A percentile compares a stretch with the other conserved stretches of the same genome.
These are phyloP conservation scores for Nicotiana noctiflora DNA, from an alignment of 257 asterid species.

Conservation along the genomic window DNA sequence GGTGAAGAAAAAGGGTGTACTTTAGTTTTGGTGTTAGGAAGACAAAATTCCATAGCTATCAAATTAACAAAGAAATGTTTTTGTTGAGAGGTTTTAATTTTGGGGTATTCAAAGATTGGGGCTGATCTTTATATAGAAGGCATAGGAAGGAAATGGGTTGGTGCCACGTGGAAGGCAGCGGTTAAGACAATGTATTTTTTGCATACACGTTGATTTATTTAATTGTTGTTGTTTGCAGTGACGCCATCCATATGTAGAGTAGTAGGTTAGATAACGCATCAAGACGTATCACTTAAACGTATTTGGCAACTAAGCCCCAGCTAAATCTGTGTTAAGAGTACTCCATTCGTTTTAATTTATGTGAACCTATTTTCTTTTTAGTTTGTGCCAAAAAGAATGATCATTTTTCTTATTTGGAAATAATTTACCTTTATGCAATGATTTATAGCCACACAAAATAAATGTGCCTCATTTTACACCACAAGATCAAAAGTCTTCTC, in stretches of 20 bases:
- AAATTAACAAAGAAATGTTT: too few species aligned
- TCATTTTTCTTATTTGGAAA: too few species aligned
- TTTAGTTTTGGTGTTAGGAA: constrained; percentile 4
- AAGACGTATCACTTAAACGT: neutral
- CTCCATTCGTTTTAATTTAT: too few species aligned
- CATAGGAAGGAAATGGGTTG: neutral
- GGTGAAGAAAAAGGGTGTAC: neutral
- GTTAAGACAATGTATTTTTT: neutral
- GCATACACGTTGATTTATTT: neutral
- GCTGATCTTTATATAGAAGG: neutral
- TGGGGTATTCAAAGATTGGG: neutral
- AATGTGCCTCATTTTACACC: too few species aligned
- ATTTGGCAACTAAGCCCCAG: too few species aligned
- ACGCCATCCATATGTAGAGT: neutral
- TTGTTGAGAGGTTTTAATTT: neutral
- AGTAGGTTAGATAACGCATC: neutral
- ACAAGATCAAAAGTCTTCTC: too few species aligned
- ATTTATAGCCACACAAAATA: too few species aligned
- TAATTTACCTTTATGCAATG: too few species aligned
- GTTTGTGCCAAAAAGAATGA: too few species aligned
- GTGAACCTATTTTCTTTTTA: too few species aligned
- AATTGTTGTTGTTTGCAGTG: neutral
- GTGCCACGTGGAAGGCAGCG: neutral
- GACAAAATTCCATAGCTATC: constrained; percentile 17
- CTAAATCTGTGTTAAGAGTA: too few species aligned